phyloP scores from a whole-genome alignment of 2,329 filamentous ascomycete genomes.

The Ceratocystis destructans region DNA sequence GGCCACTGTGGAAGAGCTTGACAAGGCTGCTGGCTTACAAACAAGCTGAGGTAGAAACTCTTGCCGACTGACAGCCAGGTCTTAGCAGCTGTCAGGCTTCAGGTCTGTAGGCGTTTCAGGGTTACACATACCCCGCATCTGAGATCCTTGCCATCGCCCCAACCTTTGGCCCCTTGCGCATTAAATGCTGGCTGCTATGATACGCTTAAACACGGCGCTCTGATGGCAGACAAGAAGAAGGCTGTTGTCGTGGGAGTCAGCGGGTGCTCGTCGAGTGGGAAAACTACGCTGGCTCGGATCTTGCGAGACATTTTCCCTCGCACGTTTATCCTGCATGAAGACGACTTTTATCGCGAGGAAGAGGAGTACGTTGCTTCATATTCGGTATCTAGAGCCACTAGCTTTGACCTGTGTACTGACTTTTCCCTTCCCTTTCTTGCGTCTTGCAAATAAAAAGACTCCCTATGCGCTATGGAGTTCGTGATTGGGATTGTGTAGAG shows the following conservation, averaged over 20 bases:
- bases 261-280: conserved; percentile 83
- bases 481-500: conserved; percentile 86
- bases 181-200: not conserved
- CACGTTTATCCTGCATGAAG: conserved; percentile 77
- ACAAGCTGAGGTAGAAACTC: too few species aligned
- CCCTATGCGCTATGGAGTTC: conserved; percentile 36
- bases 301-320: conserved; percentile 67
- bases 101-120: not conserved
- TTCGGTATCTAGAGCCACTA: not conserved
- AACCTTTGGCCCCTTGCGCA: not conserved
- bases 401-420: not conserved
- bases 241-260: conserved; percentile 66
- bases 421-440: too few species aligned
- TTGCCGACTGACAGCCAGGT: not conserved
- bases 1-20: too few species aligned
- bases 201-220: not conserved
- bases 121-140: conserved; percentile 3
- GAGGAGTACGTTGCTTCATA: conserved; percentile 38
- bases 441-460: conserved; percentile 5
- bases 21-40: too few species aligned
- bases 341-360: conserved; percentile 88
- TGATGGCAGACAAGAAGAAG: conserved; percentile 31
- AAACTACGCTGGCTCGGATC: conserved; percentile 81
- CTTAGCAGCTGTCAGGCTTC: not conserved
- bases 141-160: not conserved